These are phyloP conservation scores for Quercus lobata DNA, from an alignment of 331 rosid species.

Conservation along the genomic window DNA sequence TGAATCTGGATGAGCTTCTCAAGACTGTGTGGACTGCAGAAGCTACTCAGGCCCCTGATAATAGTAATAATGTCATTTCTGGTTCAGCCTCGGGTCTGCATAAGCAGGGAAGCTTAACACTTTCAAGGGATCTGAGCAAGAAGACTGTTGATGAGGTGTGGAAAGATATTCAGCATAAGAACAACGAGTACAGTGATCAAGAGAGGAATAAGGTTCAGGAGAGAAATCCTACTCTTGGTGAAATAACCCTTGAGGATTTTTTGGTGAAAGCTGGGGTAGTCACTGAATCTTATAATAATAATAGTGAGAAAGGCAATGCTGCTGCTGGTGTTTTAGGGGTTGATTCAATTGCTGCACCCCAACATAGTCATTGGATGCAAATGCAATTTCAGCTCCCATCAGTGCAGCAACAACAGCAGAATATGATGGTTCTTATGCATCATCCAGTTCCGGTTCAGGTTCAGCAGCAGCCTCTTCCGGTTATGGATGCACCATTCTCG, in stretches of 20 bases:
- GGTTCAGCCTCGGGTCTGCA: conserved; percentile 26
- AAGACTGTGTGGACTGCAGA: conserved; percentile 42
- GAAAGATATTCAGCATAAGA: conserved; percentile 41
- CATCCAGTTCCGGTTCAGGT: conserved; percentile 6
- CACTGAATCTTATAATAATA: conserved; percentile 18
- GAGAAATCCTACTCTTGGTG: conserved; percentile 39
- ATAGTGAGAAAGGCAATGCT: neutral
- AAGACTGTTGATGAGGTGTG: conserved; percentile 54
- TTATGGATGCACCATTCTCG: conserved; percentile 36
- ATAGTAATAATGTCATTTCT: conserved; percentile 17
- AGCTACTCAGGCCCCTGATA: conserved; percentile 25
- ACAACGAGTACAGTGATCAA: conserved; percentile 11
- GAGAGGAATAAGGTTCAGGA: conserved; percentile 23
- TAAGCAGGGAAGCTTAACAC: conserved; percentile 29
- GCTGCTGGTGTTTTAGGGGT: conserved; percentile 19
- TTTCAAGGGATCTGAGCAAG: conserved; percentile 45
- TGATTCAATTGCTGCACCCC: conserved; percentile 21
- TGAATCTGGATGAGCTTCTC: conserved; percentile 47
- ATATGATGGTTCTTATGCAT: conserved; percentile 29
- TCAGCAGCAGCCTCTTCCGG: conserved; percentile 26
- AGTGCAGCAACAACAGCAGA: conserved; percentile 29
- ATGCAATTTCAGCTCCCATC: conserved; percentile 35
- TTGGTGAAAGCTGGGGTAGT: conserved; percentile 45
- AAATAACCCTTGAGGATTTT: conserved; percentile 49
- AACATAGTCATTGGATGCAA: conserved; percentile 34